Evolutionary conservation across 306 rosid species (phyloP).

Genomic region (Arachis hypogaea): DNA sequence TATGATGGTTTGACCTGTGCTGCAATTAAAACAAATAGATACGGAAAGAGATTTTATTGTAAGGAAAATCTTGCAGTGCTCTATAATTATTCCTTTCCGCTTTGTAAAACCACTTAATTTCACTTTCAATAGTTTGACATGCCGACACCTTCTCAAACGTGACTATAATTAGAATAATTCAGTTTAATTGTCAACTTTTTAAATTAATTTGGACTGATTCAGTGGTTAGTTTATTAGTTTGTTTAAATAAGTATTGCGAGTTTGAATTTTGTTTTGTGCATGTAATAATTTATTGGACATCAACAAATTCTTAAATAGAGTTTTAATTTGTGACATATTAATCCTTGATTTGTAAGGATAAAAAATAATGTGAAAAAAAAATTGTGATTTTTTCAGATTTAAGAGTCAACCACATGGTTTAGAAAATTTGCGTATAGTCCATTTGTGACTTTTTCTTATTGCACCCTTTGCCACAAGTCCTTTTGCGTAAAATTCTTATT

Average conservation of each 20-base stretch:
- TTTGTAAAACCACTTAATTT: background rate
- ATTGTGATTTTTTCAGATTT: too few species aligned
- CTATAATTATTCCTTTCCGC: background rate
- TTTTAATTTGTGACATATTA: too few species aligned
- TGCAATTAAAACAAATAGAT: slow-evolving; percentile 20
- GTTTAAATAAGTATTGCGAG: too few species aligned
- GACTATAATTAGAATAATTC: background rate
- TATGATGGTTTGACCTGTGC: slow-evolving; percentile 26
- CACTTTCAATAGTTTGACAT: slow-evolving; percentile 17
- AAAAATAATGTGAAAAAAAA: too few species aligned
- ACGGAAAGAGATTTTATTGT: slow-evolving; percentile 28
- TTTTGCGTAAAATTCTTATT: background rate
- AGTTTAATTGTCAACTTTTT: background rate
- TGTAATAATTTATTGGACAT: too few species aligned
- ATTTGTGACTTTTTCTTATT: background rate
- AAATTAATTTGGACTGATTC: too few species aligned
- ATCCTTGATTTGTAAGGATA: too few species aligned
- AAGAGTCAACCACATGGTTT: background rate
- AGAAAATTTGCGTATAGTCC: background rate
- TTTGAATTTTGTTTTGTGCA: too few species aligned
- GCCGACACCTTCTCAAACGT: slow-evolving; percentile 22
- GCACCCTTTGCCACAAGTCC: background rate
- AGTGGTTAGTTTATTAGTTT: too few species aligned
- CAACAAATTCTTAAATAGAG: too few species aligned
- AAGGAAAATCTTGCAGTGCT: slow-evolving; percentile 26